Evolutionary conservation across 768 basidiomycete genomes (phyloP).

Genomic region (Scleroderma citrinum): DNA sequence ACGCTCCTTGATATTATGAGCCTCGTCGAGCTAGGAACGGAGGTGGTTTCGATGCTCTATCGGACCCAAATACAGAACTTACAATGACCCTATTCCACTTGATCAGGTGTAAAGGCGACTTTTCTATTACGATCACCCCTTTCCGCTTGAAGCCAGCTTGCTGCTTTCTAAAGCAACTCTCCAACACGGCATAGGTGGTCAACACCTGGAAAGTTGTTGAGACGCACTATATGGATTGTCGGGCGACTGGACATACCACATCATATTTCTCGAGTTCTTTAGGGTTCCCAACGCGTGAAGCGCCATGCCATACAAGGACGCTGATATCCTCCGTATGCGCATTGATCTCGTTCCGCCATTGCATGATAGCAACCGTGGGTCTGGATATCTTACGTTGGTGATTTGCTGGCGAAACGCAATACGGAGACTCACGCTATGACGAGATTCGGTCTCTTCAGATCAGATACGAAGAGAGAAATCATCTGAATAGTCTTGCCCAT

Average conservation of each 20-base stretch:
- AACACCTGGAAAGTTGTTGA: conserved; percentile 48
- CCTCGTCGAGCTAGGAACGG: conserved; percentile 75
- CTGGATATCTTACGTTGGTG: conserved; percentile 21
- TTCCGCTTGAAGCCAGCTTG: conserved; percentile 88
- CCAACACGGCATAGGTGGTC: conserved; percentile 83
- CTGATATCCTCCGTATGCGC: conserved; percentile 79
- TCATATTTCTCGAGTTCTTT: conserved; percentile 78
- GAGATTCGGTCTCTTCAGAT: conserved; percentile 74
- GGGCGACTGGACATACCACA: conserved; percentile 48
- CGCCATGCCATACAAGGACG: conserved; percentile 91
- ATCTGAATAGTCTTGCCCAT: conserved; percentile 98
- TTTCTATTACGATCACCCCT: conserved; percentile 78
- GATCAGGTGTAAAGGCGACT: conserved; percentile 77
- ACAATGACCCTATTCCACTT: conserved; percentile 81
- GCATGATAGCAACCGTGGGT: conserved; percentile 49
- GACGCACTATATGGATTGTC: not conserved
- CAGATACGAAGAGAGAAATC: conserved; percentile 81
- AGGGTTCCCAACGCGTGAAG: conserved; percentile 58
- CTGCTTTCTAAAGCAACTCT: conserved; percentile 91
- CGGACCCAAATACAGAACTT: conserved; percentile 20
- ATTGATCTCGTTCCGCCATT: conserved; percentile 94
- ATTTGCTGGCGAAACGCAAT: not conserved
- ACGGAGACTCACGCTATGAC: conserved; percentile 74
- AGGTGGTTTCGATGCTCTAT: not conserved
- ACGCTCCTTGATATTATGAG: conserved; percentile 97